Evolutionary conservation across 192 early-diverging fungal genomes (phyloP), one percentile per base, ranked within the genome.

Genomic region (Coemansia sp.): DNA sequence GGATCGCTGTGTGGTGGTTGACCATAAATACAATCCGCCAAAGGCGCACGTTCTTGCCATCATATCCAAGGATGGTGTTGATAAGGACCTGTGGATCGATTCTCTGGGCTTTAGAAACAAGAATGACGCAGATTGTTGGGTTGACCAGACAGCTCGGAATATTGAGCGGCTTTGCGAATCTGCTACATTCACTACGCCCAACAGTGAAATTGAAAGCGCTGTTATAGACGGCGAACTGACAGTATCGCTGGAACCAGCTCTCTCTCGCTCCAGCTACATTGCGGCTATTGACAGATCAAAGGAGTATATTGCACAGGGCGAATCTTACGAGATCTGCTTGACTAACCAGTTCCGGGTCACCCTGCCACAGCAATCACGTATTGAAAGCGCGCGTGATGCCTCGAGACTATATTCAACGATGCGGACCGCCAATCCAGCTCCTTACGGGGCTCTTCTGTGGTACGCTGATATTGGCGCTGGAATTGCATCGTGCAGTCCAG

Each of bases 321-420:
- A 98, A 65, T 88, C 94, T n/a, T 98, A 98, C 73, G 96, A 98
- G 65, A 72, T 97, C 2, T 96, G 94, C 67, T 62, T 98, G 50
- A 98, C 96, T 0, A 97, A 91, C 2, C 91, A 92, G 44, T 85
- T 95, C 71, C 78, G 82, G 5, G 25, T 48, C 23, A 9, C 45
- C 44, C 71, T 10, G 10, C 17, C 17, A n/a, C 27, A 27, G 40
- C 6, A 33, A 22, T 31, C 50, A 6, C 20, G 31, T n/a, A 48
- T 48, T 13, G 8, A 8, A 6, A 13, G 45, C 45, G 47, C 65
- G 2, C 27, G 53, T 1, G 37, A 41, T 13, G 29, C 57, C 2
- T 22, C 9, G 13, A 22, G 13, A 9, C 45, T 48, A 2, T 67
- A 72, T 30, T 63, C 72, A 11, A 76, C 67, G 54, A 59, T 98